Conservation (phyloP, 768 basidiomycete genomes). For the Auriscalpium vulgare region DNA sequence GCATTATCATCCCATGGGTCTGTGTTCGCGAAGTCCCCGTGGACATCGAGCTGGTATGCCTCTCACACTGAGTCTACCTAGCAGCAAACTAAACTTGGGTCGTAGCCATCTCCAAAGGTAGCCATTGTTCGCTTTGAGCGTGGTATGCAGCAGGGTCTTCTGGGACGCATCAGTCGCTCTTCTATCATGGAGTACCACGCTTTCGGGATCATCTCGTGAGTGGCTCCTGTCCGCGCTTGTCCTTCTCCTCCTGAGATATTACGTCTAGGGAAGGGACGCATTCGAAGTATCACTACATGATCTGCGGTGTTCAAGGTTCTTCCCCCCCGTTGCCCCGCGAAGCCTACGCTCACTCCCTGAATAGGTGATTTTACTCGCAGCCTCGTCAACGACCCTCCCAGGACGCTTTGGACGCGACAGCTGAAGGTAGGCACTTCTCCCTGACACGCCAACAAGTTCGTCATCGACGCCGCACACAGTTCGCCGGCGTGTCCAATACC, state of each 20-base stretch:
- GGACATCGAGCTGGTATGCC: constrained; percentile 33
- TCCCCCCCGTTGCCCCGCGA: too few species aligned
- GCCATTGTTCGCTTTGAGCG: constrained; percentile 34
- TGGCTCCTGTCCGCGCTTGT: neutral
- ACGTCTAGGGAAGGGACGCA: constrained; percentile 30
- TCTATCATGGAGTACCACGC: constrained; percentile 38
- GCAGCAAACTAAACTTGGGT: neutral
- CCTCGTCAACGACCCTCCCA: constrained; percentile 34
- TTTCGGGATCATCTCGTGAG: constrained; percentile 33
- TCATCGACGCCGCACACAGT: constrained; percentile 16
- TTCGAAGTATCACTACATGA: constrained; percentile 35
- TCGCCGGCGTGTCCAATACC: constrained; percentile 37
- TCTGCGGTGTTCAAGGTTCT: constrained; percentile 34
- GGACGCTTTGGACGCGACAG: constrained; percentile 34
- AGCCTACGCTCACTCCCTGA: neutral
- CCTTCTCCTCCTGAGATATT: constrained; percentile 1
- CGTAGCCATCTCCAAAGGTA: constrained; percentile 35
- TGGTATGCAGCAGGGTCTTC: constrained; percentile 39
- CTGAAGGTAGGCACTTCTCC: constrained; percentile 25
- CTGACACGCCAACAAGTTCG: neutral
- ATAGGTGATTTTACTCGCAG: constrained; percentile 33
- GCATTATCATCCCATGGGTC: constrained; percentile 33
- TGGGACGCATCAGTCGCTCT: constrained; percentile 32
- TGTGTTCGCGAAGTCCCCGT: constrained; percentile 32
- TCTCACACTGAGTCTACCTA: neutral